Evolutionary conservation across 345 rosid genomes (phyloP).

Genomic region (Corymbia maculata): DNA sequence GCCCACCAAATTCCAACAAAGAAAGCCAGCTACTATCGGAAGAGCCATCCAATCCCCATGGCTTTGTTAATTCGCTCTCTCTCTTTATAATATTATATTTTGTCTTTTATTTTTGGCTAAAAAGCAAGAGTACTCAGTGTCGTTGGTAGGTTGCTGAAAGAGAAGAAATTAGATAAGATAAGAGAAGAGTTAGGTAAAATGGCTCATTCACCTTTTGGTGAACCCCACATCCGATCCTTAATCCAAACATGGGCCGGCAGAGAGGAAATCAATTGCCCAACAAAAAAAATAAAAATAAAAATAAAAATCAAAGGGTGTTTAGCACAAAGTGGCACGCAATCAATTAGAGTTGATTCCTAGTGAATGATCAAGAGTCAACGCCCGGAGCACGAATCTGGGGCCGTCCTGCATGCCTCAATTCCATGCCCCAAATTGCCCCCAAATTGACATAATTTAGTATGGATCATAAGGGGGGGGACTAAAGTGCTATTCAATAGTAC

Average conservation of each 20-base stretch:
- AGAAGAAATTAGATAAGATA: background rate
- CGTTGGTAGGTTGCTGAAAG: background rate
- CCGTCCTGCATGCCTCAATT: background rate
- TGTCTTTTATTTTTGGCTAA: background rate
- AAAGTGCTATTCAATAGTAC: background rate
- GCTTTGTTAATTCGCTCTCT: background rate
- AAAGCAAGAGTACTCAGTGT: background rate
- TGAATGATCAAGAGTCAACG: background rate
- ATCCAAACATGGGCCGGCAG: background rate
- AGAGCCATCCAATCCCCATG: background rate
- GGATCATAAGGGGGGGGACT: background rate
- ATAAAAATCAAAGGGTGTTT: background rate
- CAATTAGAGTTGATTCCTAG: background rate
- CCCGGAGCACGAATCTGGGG: background rate
- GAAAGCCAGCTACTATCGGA: background rate
- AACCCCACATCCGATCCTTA: background rate
- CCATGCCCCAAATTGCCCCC: background rate
- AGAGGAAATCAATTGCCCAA: background rate
- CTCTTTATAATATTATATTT: background rate
- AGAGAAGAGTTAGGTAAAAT: background rate
- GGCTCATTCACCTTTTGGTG: background rate
- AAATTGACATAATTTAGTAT: background rate
- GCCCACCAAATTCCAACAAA: background rate
- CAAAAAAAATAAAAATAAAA: background rate
- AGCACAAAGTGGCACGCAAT: background rate